These are phyloP conservation scores for Dichomitus squalens DNA, from an alignment of 1,284 basidiomycete species.

Conservation along the genomic window DNA sequence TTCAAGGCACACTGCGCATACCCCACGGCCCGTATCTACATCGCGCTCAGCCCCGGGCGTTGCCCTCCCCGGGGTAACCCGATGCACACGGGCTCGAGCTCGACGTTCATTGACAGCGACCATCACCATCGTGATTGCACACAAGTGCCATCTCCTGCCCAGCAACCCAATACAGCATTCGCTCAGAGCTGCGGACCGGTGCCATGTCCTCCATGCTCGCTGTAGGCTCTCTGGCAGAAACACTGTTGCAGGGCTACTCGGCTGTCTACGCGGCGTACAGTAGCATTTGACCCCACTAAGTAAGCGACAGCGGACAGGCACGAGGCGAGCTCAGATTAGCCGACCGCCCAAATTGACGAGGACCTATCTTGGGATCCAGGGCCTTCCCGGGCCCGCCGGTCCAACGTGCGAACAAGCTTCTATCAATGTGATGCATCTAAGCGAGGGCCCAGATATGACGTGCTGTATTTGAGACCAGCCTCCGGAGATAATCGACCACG, in stretches of 20 bases:
- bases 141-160: not conserved
- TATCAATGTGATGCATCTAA: not conserved
- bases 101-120: slow-evolving; percentile 10
- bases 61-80: not conserved
- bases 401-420: no score
- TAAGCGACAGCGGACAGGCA: not conserved
- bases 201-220: no score
- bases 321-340: not conserved
- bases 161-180: not conserved
- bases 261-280: not conserved
- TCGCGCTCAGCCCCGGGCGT: slow-evolving; percentile 3
- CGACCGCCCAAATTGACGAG: not conserved
- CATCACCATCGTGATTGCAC: slow-evolving; percentile 25
- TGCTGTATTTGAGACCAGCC: not conserved
- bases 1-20: not conserved
- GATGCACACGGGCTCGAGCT: not conserved
- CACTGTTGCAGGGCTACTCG: not conserved
- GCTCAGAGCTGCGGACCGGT: no score
- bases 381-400: no score
- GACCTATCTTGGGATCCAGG: not conserved
- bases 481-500: not conserved
- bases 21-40: slow-evolving; percentile 13
- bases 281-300: not conserved
- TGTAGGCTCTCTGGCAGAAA: no score
- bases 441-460: not conserved